Evolutionary conservation across 495 filamentous ascomycete species (phyloP).

Genomic region (Amphirosellinia nigrospora): DNA sequence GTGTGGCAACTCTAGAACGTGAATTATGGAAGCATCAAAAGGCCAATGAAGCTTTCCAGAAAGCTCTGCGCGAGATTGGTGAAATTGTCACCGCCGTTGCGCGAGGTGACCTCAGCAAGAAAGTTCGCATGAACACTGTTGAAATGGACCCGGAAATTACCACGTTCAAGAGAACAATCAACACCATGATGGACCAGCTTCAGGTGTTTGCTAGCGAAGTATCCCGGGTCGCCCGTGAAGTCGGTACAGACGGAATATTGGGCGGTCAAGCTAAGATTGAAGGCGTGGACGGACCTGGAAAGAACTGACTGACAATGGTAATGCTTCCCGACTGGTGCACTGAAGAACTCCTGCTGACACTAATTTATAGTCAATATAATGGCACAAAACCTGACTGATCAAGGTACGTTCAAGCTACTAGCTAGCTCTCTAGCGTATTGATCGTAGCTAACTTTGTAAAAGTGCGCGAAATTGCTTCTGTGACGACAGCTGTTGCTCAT

Average conservation of each 20-base stretch:
- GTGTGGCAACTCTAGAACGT: constrained; percentile 71
- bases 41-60: constrained; percentile 98
- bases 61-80: constrained; percentile 94
- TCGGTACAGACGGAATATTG: constrained; percentile 96
- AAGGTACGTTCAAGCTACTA: constrained; percentile 47
- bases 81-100: constrained; percentile 96
- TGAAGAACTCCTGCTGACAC: constrained; percentile 28
- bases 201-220: constrained; percentile 98
- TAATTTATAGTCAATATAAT: constrained; percentile 83
- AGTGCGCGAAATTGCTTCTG: constrained; percentile 96
- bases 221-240: constrained; percentile 93
- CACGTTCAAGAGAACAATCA: constrained; percentile 97
- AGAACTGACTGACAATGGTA: constrained; percentile 94
- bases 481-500: constrained; percentile 95
- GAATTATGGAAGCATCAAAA: constrained; percentile 96
- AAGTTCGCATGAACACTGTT: constrained; percentile 92
- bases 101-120: constrained; percentile 95
- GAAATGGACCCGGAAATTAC: constrained; percentile 99
- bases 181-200: constrained; percentile 99
- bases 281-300: constrained; percentile 98
- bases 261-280: constrained; percentile 95
- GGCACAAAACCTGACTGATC: constrained; percentile 75
- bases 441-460: constrained; percentile 27
- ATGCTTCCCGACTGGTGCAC: constrained; percentile 12
- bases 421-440: neutral